Percentiles rank a stretch among this genome's conserved stretches.
phyloP scores from a whole-genome alignment of 129 eudicot species.

The Sambucus nigra region DNA sequence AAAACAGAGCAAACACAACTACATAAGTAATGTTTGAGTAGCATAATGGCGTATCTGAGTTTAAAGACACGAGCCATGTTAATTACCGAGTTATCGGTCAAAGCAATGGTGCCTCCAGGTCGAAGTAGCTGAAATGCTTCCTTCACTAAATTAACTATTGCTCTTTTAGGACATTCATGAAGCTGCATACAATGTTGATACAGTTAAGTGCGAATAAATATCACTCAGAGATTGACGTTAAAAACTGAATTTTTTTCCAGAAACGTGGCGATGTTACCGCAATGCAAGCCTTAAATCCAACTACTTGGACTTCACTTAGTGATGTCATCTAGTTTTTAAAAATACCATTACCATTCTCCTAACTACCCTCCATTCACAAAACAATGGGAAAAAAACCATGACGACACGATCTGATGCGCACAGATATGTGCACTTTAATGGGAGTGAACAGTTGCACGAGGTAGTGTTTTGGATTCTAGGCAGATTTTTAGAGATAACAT shows the following conservation, averaged over 20 bases:
- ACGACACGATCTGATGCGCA: too few species aligned
- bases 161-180: constrained; percentile 91
- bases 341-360: too few species aligned
- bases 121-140: constrained; percentile 90
- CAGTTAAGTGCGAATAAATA: neutral
- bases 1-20: constrained; percentile 10
- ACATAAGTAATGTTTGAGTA: constrained; percentile 9
- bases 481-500: too few species aligned
- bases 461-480: too few species aligned
- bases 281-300: too few species aligned
- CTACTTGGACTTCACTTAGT: too few species aligned
- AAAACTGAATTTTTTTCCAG: neutral
- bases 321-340: too few species aligned
- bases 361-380: too few species aligned
- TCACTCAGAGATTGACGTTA: neutral
- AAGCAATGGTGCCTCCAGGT: constrained; percentile 91
- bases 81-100: constrained; percentile 87
- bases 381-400: too few species aligned
- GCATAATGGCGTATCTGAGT: neutral
- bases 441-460: too few species aligned
- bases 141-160: constrained; percentile 60
- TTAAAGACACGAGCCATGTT: neutral
- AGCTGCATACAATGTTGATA: constrained; percentile 31
- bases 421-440: too few species aligned
- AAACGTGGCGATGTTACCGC: neutral